Evolutionary conservation across 495 filamentous ascomycete genomes (phyloP), one percentile per base, ranked within the genome.

Genomic region (Pseudevernia furfuracea): DNA sequence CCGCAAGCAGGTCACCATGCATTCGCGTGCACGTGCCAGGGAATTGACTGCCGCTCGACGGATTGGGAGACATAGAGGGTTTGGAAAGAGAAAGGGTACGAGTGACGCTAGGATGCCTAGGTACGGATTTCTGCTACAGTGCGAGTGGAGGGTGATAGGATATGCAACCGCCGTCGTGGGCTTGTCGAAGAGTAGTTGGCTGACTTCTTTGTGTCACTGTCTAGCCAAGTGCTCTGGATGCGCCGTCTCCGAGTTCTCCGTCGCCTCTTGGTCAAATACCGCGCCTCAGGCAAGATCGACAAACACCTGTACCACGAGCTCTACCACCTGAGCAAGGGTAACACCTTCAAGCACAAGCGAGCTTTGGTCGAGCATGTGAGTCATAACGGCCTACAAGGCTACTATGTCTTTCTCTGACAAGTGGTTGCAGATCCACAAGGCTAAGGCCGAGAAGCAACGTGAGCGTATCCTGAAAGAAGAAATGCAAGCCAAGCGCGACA

Each of bases 301-400:
- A 99, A 99, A 87, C 95, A 99, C 84, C 92, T 99, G 60, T 99
- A 99, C 86, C 94, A 99, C 85, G 90, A 96, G 83, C 91, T 99
- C 69, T 99, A 99, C 85, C 92, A 96, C 79, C 82, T 96, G 73
- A 89, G 88, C 87, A 99, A 99, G 92, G 94, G 94, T 96, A 99
- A 99, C 87, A 93, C 94, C 77, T 99, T 99, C 89, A 99, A 99
- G 91, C 94, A 99, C 88, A 99, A 96, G 91, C 89, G 94, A 75
- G 94, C 90, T 69, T 87, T 99, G 71, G 91, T 99, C 77, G 94
- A 99, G 84, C 94, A 98, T 83, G 94, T 98, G 90, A 75, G 94
- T 91, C 73, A n/a, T 62, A 30, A 63, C 32, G 59, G 34, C 32
- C 21, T 46, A 30, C 43, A 21, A 46, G 4, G 17, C 43, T 39